Percentiles rank a stretch among this genome's conserved stretches.
Evolutionary conservation across 345 rosid species (phyloP).

Genomic region (Eutrema yunnanense): DNA sequence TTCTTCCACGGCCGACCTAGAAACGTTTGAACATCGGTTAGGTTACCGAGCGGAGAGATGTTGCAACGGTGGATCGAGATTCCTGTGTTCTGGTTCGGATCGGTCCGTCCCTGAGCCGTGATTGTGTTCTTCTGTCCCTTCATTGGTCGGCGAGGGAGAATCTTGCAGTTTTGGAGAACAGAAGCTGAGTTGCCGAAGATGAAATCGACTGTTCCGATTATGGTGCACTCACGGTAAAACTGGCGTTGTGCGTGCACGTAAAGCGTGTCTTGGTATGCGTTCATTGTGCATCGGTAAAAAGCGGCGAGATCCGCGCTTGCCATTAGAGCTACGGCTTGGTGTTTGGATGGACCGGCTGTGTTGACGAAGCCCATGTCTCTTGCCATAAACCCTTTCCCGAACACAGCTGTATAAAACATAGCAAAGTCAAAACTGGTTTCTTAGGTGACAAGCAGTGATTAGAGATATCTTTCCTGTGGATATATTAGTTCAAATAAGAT

Average conservation of each 20-base stretch:
- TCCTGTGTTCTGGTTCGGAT: conserved; percentile 78
- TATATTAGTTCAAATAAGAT: not conserved
- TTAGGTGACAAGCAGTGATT: not conserved
- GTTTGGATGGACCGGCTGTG: conserved; percentile 73
- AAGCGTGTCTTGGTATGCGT: conserved; percentile 78
- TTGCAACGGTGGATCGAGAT: conserved; percentile 68
- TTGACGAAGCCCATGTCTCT: conserved; percentile 60
- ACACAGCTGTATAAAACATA: conserved; percentile 44
- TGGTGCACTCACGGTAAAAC: conserved; percentile 63
- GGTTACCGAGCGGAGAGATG: conserved; percentile 42
- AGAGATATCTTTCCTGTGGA: too few relatives aligned
- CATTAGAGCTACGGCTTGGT: conserved; percentile 81
- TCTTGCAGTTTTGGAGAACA: conserved; percentile 58
- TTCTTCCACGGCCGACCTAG: conserved; percentile 77
- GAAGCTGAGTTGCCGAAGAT: conserved; percentile 81
- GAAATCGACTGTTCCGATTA: conserved; percentile 74
- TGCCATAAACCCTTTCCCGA: conserved; percentile 65
- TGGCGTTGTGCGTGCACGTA: conserved; percentile 74
- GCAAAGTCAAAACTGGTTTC: not conserved
- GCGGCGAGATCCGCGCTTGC: conserved; percentile 53
- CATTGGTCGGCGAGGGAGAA: conserved; percentile 56
- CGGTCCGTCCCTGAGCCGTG: conserved; percentile 64
- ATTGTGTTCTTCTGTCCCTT: conserved; percentile 61
- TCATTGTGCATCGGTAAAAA: conserved; percentile 60
- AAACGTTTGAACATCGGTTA: conserved; percentile 41